These are phyloP conservation scores for Xylariaceae sp. DNA, from an alignment of 2,329 filamentous ascomycete genomes.

Conservation along the genomic window DNA sequence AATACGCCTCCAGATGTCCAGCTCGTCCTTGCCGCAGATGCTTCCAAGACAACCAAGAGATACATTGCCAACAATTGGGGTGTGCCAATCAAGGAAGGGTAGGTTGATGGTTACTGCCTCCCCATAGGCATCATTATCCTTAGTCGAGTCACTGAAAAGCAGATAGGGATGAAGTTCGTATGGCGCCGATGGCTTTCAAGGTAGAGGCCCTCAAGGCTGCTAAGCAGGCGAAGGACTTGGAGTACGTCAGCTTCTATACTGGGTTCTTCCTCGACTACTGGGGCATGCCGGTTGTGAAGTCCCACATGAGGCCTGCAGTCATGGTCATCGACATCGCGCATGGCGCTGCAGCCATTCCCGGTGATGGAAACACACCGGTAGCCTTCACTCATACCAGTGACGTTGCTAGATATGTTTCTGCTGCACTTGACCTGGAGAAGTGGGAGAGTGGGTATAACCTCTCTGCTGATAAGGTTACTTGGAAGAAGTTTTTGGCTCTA, in stretches of 20 bases:
- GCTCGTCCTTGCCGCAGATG: constrained; percentile 5
- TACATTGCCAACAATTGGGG: constrained; percentile 7
- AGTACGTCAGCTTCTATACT: constrained; percentile 4
- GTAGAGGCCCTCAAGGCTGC: constrained; percentile 1
- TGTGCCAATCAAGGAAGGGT: constrained; percentile 4
- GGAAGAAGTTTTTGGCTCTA: constrained; percentile 4
- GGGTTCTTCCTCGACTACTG: constrained; percentile 7
- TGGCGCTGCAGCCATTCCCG: constrained; percentile 3
- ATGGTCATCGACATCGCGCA: constrained; percentile 4
- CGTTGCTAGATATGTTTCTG: constrained; percentile 4
- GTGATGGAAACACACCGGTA: constrained; percentile 1
- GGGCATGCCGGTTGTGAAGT: constrained; percentile 2
- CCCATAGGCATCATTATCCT: neutral
- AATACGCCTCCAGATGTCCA: constrained; percentile 2
- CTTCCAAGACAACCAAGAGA: constrained; percentile 5
- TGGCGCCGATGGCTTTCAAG: neutral
- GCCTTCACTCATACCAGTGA: constrained; percentile 5
- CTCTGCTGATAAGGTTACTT: constrained; percentile 3
- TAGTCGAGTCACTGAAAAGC: too few relatives aligned
- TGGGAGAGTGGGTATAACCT: constrained; percentile 2
- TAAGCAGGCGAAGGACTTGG: constrained; percentile 1
- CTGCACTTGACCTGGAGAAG: constrained; percentile 3
- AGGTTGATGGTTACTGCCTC: neutral
- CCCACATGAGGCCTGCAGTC: constrained; percentile 1
- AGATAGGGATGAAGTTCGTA: neutral